Base-by-base conservation (phyloP, 2,329 filamentous ascomycete species). In the Pestalotiopsis fici region DNA sequence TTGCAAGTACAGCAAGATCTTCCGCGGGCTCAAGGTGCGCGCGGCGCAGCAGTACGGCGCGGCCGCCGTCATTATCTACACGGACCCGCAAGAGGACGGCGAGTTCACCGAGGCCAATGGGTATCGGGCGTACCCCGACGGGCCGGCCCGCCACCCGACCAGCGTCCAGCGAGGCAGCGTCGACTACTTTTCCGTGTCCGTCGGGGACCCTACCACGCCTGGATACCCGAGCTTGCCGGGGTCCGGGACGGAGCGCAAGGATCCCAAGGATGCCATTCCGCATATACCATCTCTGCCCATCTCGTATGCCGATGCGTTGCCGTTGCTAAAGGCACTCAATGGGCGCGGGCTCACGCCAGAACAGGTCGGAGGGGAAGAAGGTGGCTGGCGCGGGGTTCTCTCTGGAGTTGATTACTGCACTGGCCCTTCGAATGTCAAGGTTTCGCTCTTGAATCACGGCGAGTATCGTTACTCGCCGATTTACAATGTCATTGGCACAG, bases 181-280 rank as follows among this genome's bases (percentile, higher is more conserved):
- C n/a, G 87, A 91, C 75, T 92, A 89, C 73, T 77, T 92, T 63
- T 88, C 86, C 31, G 66, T 73, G 15, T 66, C 69, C 13, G 81
- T 73, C 76, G 85, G 86, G 72, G 76, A 93, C 74, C 91, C 91
- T 64, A 93, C 91, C 0, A 93, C 91, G 0, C 90, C 90, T 27
- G 91, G 91, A 13, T 93, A 93, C 74, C 88, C 91, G 13, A 92
- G 90, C 0, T 89, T 91, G 72, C 91, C 91, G 18, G 91, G 89
- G 5, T 63, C 31, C 5, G 66, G 50, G 18, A 88, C 83, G 28
- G 87, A 88, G 57, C 86, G 91, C 31, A 80, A 87, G 70, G 85
- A 90, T 66, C 85, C 87, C 1, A 81, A 87, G 47, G 78, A 83
- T 59, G 84, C 85, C 6, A 91, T 69, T 31, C 69, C 69, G 18